phyloP scores from a whole-genome alignment of 495 filamentous ascomycete genomes.

The Penicillium bovifimosum region DNA sequence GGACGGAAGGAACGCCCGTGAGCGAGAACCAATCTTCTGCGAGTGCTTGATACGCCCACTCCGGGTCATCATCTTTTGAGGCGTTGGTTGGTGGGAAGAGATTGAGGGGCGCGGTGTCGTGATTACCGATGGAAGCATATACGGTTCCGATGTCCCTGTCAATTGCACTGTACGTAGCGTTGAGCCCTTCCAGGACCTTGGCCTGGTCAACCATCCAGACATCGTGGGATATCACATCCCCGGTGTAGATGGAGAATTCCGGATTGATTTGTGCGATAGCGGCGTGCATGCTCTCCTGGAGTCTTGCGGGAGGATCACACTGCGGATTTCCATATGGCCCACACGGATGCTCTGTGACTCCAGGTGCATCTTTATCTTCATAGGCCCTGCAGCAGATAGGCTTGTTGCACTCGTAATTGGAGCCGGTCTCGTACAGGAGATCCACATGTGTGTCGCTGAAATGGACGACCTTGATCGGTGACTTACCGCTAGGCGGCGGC shows the following conservation, averaged over 20 bases:
- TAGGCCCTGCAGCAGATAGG: conserved; percentile 52
- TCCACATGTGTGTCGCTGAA: conserved; percentile 55
- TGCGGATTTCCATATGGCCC: conserved; percentile 43
- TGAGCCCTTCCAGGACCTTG: conserved; percentile 39
- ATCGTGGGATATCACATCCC: conserved; percentile 28
- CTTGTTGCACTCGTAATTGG: conserved; percentile 48
- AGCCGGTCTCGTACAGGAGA: conserved; percentile 43
- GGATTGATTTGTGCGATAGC: conserved; percentile 35
- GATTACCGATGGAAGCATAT: conserved; percentile 50
- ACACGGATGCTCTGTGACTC: conserved; percentile 39
- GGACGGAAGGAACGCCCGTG: conserved; percentile 33
- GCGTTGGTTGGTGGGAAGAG: conserved; percentile 39
- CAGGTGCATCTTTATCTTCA: conserved; percentile 37
- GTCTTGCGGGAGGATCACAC: conserved; percentile 45
- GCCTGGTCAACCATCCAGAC: conserved; percentile 26
- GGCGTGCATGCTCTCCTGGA: conserved; percentile 49
- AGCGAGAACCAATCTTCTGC: conserved; percentile 42
- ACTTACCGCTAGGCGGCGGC: conserved; percentile 39
- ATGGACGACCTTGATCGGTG: conserved; percentile 48
- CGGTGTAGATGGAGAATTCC: conserved; percentile 28
- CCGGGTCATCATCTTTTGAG: conserved; percentile 26
- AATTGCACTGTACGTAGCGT: conserved; percentile 36
- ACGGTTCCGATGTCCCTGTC: conserved; percentile 33
- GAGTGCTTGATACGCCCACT: conserved; percentile 50
- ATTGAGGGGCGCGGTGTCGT: conserved; percentile 50